A percentile compares a stretch with the other conserved stretches of the same genome.
These are phyloP conservation scores for Moesziomyces sp. DNA, from an alignment of 1,284 basidiomycete genomes.

Conservation along the genomic window DNA sequence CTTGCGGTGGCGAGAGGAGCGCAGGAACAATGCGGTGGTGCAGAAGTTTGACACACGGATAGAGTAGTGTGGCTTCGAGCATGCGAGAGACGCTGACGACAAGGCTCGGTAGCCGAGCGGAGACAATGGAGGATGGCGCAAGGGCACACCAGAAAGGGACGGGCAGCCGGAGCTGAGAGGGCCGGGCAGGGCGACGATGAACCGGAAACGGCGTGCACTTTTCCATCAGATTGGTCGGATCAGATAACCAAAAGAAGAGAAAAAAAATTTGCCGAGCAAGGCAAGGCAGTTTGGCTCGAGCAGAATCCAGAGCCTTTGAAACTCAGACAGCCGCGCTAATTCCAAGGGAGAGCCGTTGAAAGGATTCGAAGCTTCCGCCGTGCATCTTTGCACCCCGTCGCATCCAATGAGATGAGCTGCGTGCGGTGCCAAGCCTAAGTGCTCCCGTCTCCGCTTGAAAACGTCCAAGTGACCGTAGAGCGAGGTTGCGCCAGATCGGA, in stretches of 20 bases:
- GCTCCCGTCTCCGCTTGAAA: conserved; percentile 4
- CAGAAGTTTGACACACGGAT: conserved; percentile 8
- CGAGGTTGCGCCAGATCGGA: conserved; percentile 7
- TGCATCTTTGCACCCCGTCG: too few relatives aligned
- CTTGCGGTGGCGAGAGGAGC: background rate
- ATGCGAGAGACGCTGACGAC: background rate
- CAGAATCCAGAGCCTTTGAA: too few relatives aligned
- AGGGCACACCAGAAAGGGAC: too few relatives aligned
- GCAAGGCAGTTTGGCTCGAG: too few relatives aligned
- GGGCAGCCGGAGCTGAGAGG: too few relatives aligned
- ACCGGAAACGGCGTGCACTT: background rate
- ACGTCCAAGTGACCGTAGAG: background rate
- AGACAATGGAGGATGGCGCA: too few relatives aligned
- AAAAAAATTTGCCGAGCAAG: conserved; percentile 6
- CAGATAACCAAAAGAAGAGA: conserved; percentile 23
- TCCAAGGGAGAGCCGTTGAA: too few relatives aligned
- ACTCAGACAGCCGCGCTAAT: conserved; percentile 1
- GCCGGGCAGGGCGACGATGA: background rate
- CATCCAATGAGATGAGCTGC: too few relatives aligned
- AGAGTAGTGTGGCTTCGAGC: too few relatives aligned
- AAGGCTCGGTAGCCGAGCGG: background rate
- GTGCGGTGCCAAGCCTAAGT: too few relatives aligned
- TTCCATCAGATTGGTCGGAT: conserved; percentile 34
- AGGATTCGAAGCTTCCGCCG: too few relatives aligned
- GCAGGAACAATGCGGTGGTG: conserved; percentile 1